A percentile compares a stretch with the other conserved stretches of the same genome.
Conservation (phyloP, 805 yeast species). For the Kodamaea hsintzibuensis region DNA sequence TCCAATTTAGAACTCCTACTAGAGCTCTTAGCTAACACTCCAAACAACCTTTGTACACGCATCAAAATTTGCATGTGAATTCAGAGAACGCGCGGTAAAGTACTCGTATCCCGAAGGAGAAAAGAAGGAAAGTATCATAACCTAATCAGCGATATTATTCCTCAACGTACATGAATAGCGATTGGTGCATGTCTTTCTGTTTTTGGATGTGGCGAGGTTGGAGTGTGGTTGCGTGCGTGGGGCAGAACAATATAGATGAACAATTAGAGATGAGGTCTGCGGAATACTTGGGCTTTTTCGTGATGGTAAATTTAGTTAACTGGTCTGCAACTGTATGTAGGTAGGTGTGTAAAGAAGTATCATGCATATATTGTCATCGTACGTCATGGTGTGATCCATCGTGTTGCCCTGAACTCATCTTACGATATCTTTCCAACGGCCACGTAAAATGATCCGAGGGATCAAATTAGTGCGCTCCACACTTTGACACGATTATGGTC, state of each 20-base stretch:
- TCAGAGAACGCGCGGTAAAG: background rate
- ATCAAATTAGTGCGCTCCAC: background rate
- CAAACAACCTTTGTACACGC: no score
- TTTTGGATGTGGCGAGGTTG: background rate
- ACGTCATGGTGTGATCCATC: no score
- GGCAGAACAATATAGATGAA: background rate
- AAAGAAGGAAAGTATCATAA: background rate
- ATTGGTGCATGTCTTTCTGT: background rate
- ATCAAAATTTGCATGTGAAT: no score
- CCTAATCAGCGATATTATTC: background rate
- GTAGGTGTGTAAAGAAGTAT: no score
- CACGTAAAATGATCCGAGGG: background rate
- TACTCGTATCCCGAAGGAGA: background rate
- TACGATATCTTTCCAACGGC: no score
- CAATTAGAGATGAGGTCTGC: background rate
- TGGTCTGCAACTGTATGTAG: no score
- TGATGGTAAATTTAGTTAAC: no score
- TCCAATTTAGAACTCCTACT: no score
- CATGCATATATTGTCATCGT: no score
- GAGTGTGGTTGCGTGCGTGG: background rate
- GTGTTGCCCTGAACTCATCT: no score
- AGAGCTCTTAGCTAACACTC: no score
- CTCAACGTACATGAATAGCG: background rate
- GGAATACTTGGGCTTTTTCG: no score
- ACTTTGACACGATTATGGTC: background rate